Evolutionary conservation across 2,329 filamentous ascomycete species (phyloP), one percentile per base, ranked within the genome.

Genomic region (Pseudogymnoascus sp.): DNA sequence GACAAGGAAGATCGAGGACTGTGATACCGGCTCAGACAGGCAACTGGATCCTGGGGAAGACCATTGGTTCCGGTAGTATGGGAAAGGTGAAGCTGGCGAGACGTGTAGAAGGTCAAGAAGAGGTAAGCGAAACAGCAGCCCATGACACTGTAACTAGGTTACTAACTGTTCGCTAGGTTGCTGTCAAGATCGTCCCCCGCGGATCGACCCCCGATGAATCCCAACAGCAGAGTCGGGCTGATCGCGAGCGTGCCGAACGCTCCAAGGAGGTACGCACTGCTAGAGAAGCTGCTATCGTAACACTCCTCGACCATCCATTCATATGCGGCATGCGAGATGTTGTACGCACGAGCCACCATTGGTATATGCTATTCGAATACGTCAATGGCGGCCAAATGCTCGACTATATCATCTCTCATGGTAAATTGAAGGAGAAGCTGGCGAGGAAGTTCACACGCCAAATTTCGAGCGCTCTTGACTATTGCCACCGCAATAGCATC

Each of bases 341-440:
- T 26, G 89, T 98, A 63, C 89, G 93, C 64, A 98, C 95, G 60
- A 93, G 95, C 72, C 95, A 97, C 75, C 95, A 99, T 77, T 99
- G 95, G 95, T 99, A 99, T 77, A 99, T 99, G 95, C 86, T 99
- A 61, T 99, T 96, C 73, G 95, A 99, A 78, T 97, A 95, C 75
- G 95, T 99, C 76, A 97, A 99, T 73, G 95, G 95, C 59, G 95
- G 95, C 16, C 95, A 99, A 78, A 98, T 99, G 95, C 86, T 99
- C 66, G 95, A 99, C 79, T 99, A 98, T 77, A 99, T 99, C 75
- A 99, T 99, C 73, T 97, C 93, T 3, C 95, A 99, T 72, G 95
- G 93, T 64, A 90, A 96, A 72, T 81, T 99, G 67, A 98, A 98
- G 81, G 95, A 99, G 79, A 98, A 98, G 77, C 93, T 96, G 77